phyloP scores from a whole-genome alignment of 768 basidiomycete species.

The Rubroboletus satanas region DNA sequence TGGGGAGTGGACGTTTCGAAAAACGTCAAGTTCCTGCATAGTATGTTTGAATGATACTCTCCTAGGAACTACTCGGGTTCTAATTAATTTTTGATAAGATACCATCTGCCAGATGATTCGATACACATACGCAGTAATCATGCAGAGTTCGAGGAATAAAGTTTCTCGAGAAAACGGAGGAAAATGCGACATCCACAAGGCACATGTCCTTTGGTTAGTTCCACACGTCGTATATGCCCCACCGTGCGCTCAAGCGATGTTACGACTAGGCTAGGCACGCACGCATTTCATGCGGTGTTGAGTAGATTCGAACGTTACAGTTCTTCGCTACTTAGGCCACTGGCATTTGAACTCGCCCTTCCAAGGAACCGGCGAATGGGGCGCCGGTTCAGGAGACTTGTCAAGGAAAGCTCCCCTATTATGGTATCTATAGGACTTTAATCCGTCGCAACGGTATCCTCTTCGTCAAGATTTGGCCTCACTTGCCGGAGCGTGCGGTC shows the following conservation, averaged over 20 bases:
- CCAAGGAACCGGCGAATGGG: conserved; percentile 41
- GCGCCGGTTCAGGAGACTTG: conserved; percentile 44
- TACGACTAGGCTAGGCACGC: conserved; percentile 65
- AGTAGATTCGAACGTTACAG: conserved; percentile 48
- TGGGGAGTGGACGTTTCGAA: conserved; percentile 48
- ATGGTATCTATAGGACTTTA: conserved; percentile 25
- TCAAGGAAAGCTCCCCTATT: conserved; percentile 30
- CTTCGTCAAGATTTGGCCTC: background rate
- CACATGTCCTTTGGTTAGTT: conserved; percentile 58
- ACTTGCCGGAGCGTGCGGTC: background rate
- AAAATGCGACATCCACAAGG: conserved; percentile 44
- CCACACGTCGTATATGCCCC: background rate
- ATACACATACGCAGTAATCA: conserved; percentile 51
- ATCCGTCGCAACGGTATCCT: background rate
- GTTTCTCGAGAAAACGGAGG: conserved; percentile 38
- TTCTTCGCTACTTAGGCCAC: conserved; percentile 40
- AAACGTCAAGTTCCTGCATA: conserved; percentile 48
- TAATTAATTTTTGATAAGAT: conserved; percentile 37
- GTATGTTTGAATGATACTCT: conserved; percentile 36
- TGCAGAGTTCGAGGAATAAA: conserved; percentile 41
- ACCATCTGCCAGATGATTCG: conserved; percentile 59
- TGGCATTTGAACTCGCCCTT: conserved; percentile 49
- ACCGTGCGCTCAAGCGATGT: conserved; percentile 2
- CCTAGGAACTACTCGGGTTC: background rate
- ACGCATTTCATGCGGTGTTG: conserved; percentile 72